These are phyloP conservation scores for Helicostylum pulchrum DNA, from an alignment of 192 early-diverging fungal species.

Conservation along the genomic window DNA sequence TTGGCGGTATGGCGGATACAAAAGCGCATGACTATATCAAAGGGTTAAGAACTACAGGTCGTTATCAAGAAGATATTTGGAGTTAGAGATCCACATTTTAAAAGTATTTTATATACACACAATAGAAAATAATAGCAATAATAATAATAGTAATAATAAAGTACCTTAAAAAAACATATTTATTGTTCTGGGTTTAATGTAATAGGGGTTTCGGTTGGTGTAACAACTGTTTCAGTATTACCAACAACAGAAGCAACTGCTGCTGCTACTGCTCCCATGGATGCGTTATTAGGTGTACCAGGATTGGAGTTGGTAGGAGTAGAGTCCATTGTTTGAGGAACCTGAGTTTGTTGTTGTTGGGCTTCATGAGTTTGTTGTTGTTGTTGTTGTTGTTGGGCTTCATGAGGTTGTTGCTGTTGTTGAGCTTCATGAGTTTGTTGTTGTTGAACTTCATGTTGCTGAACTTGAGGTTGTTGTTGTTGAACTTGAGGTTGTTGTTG, in stretches of 20 bases:
- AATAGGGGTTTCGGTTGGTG: not conserved
- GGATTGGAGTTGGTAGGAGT: not conserved
- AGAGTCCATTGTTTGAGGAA: too few species aligned
- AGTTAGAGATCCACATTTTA: too few species aligned
- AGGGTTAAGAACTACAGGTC: slow-evolving; percentile 72
- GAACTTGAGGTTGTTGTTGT: not conserved
- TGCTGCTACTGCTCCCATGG: not conserved
- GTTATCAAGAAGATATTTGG: slow-evolving; percentile 98
- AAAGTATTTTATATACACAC: too few species aligned
- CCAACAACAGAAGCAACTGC: not conserved
- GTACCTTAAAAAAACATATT: not conserved
- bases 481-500: not conserved
- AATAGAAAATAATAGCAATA: not conserved
- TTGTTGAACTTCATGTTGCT: not conserved
- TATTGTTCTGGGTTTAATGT: not conserved
- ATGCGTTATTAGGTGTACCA: not conserved
- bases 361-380: not conserved
- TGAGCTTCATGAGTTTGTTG: too few species aligned
- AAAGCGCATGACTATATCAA: slow-evolving; percentile 80
- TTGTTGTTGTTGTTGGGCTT: not conserved
- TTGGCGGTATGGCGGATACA: slow-evolving; percentile 66
- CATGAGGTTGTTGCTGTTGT: not conserved
- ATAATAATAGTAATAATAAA: not conserved
- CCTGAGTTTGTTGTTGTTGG: not conserved
- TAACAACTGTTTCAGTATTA: not conserved